These are phyloP conservation scores for Cryphonectria japonica DNA, from an alignment of 2,329 filamentous ascomycete genomes.

Conservation along the genomic window DNA sequence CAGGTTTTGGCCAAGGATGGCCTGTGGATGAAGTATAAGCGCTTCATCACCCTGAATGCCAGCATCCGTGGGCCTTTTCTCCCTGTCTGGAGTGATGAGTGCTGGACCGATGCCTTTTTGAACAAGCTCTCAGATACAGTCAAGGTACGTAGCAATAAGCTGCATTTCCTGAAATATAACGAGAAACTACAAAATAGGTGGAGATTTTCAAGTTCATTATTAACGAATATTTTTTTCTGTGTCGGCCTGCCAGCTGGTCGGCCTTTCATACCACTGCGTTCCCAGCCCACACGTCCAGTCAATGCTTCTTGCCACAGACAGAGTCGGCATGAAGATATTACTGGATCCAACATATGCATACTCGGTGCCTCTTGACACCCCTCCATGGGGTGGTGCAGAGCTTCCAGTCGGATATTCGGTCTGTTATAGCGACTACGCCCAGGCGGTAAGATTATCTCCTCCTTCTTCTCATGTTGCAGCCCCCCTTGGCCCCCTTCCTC, in stretches of 20 bases:
- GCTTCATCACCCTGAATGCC: slow-evolving; percentile 40
- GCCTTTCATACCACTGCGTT: slow-evolving; percentile 39
- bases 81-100: slow-evolving; percentile 37
- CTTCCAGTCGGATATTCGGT: slow-evolving; percentile 31
- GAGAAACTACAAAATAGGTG: background rate
- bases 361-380: slow-evolving; percentile 27
- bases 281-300: slow-evolving; percentile 39
- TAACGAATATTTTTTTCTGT: slow-evolving; percentile 14
- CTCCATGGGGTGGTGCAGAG: slow-evolving; percentile 30
- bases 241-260: slow-evolving; percentile 38
- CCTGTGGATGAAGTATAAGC: slow-evolving; percentile 39
- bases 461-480: background rate
- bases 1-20: slow-evolving; percentile 36
- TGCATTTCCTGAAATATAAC: no score
- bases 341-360: slow-evolving; percentile 35
- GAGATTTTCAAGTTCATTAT: slow-evolving; percentile 30
- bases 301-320: slow-evolving; percentile 42
- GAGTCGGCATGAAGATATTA: slow-evolving; percentile 37
- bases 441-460: slow-evolving; percentile 8
- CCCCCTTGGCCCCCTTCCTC: background rate
- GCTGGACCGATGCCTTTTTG: slow-evolving; percentile 41
- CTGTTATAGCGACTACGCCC: slow-evolving; percentile 15
- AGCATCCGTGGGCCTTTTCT: slow-evolving; percentile 40
- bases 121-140: slow-evolving; percentile 35
- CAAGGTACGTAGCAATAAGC: slow-evolving; percentile 33